A percentile compares a stretch with the other conserved stretches of the same genome.
phyloP scores from a whole-genome alignment of 139 green algal genomes.

The Chlorella sp. region DNA sequence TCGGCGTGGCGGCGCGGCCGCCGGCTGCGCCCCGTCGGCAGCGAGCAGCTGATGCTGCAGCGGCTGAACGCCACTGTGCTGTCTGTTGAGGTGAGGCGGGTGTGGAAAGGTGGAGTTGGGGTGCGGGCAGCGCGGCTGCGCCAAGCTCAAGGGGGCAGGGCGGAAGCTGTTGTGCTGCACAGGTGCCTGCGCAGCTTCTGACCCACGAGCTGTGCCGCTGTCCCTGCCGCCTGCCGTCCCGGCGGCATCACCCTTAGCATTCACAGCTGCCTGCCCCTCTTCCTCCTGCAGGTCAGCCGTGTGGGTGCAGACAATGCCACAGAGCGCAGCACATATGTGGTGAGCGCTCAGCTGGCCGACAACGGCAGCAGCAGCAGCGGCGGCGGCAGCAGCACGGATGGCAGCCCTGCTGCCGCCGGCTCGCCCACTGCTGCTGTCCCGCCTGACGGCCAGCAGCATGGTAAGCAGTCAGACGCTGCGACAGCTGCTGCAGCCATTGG shows the following conservation, averaged over 20 bases:
- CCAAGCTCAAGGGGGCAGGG: background rate
- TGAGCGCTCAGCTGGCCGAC: slow-evolving; percentile 13
- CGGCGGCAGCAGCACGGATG: background rate
- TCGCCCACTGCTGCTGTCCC: too few species aligned
- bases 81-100: background rate
- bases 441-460: too few species aligned
- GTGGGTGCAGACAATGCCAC: background rate
- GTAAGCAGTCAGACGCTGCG: background rate
- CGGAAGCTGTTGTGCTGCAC: too few species aligned
- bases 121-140: too few species aligned
- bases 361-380: background rate
- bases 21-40: too few species aligned
- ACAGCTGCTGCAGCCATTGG: background rate
- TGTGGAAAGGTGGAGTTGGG: background rate
- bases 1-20: slow-evolving; percentile 10
- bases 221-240: too few species aligned
- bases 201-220: background rate
- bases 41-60: slow-evolving; percentile 16
- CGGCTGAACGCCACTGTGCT: slow-evolving; percentile 7
- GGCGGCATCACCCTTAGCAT: too few species aligned
- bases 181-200: too few species aligned
- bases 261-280: too few species aligned
- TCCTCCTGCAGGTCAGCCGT: background rate
- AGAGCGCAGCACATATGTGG: background rate
- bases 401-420: too few species aligned